Percentiles rank a stretch among this genome's conserved stretches.
Conservation (phyloP, 2,329 filamentous ascomycete genomes). For the Fusarium bactridioides region DNA sequence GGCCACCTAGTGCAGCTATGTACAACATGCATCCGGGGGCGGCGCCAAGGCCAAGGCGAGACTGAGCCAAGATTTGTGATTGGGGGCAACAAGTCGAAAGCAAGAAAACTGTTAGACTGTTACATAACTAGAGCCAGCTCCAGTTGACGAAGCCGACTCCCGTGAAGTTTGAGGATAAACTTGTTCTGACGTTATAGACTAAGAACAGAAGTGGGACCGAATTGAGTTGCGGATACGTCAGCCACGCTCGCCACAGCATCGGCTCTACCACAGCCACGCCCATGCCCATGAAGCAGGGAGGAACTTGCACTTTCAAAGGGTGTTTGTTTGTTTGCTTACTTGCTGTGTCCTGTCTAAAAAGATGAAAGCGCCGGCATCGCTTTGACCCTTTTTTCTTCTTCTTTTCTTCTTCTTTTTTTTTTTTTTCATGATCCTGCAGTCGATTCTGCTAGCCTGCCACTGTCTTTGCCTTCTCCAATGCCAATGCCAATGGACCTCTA, state of each 20-base stretch:
- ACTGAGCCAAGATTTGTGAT: not conserved
- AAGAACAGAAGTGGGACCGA: not conserved
- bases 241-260: constrained; percentile 6
- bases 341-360: not conserved
- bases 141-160: constrained; percentile 14
- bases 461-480: not conserved
- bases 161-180: constrained; percentile 6
- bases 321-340: not conserved
- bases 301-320: not conserved
- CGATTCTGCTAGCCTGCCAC: not conserved
- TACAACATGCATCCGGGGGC: not conserved
- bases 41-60: not conserved
- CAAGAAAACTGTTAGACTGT: not conserved
- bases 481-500: not conserved
- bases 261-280: constrained; percentile 7
- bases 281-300: not conserved
- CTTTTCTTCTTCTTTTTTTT: no score
- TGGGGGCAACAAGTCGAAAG: not conserved
- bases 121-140: not conserved
- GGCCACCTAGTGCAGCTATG: not conserved
- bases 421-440: not conserved
- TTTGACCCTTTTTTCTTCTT: not conserved
- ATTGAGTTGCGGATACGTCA: not conserved
- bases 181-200: constrained; percentile 14
- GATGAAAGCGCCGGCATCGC: not conserved